A percentile compares a stretch with the other conserved stretches of the same genome.
phyloP scores from a whole-genome alignment of 768 basidiomycete species.

The Heimioporus sp. region DNA sequence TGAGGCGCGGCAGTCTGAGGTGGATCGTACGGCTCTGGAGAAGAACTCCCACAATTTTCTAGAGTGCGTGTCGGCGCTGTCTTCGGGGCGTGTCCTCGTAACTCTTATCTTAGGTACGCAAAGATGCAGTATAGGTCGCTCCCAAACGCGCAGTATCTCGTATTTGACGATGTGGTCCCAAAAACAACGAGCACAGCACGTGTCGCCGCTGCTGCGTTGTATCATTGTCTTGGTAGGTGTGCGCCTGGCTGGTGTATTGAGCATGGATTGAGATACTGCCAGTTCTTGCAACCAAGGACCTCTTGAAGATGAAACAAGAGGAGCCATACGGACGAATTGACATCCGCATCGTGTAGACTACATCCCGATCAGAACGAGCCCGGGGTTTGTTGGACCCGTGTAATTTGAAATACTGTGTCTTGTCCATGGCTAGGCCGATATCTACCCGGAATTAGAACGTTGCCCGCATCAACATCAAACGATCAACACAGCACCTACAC shows the following conservation, averaged over 20 bases:
- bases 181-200: slow-evolving; percentile 64
- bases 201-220: slow-evolving; percentile 80
- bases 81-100: slow-evolving; percentile 5
- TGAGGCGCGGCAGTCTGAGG: slow-evolving; percentile 56
- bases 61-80: slow-evolving; percentile 47
- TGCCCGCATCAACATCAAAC: neutral
- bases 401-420: no score
- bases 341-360: slow-evolving; percentile 36
- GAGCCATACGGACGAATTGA: slow-evolving; percentile 56
- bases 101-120: slow-evolving; percentile 53
- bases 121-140: slow-evolving; percentile 72
- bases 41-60: slow-evolving; percentile 78
- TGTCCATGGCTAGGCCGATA: no score
- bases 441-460: neutral
- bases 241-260: neutral
- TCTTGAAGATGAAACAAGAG: slow-evolving; percentile 59
- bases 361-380: no score
- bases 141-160: slow-evolving; percentile 46
- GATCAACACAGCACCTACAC: neutral
- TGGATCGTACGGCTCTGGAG: slow-evolving; percentile 60
- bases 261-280: neutral
- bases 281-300: slow-evolving; percentile 79
- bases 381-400: no score
- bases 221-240: slow-evolving; percentile 75
- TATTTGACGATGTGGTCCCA: slow-evolving; percentile 68